A percentile compares a stretch with the other conserved stretches of the same genome.
Evolutionary conservation across 192 early-diverging fungal genomes (phyloP).

Genomic region (Geranomyces variabilis): DNA sequence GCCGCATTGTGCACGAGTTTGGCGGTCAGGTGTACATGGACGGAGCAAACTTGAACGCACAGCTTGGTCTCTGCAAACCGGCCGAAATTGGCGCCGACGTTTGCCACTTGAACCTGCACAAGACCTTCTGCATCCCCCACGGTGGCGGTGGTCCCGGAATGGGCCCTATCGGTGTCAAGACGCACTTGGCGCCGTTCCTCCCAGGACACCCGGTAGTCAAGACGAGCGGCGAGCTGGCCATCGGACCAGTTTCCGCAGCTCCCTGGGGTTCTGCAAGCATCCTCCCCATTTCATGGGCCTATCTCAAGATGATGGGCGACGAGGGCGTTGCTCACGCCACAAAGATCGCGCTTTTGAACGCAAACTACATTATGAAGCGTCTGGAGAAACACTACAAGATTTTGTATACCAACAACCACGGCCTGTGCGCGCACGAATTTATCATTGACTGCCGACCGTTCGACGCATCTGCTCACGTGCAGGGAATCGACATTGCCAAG

Average conservation of each 20-base stretch:
- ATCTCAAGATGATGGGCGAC: slow-evolving; percentile 97
- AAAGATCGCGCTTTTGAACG: slow-evolving; percentile 90
- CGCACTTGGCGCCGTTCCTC: slow-evolving; percentile 88
- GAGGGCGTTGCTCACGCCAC: slow-evolving; percentile 87
- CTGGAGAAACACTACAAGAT: slow-evolving; percentile 91
- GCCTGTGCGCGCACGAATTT: slow-evolving; percentile 99
- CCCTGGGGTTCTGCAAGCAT: slow-evolving; percentile 96
- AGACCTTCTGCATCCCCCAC: slow-evolving; percentile 98
- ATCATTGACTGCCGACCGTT: slow-evolving; percentile 97
- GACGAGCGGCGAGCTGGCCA: slow-evolving; percentile 73
- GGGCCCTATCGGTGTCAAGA: slow-evolving; percentile 94
- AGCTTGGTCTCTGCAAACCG: slow-evolving; percentile 64
- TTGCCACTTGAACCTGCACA: slow-evolving; percentile 99
- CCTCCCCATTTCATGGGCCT: slow-evolving; percentile 98
- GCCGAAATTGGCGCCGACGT: slow-evolving; percentile 98
- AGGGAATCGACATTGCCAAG: slow-evolving; percentile 98
- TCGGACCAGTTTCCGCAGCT: slow-evolving; percentile 94
- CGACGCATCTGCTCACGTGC: slow-evolving; percentile 70
- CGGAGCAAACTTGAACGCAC: slow-evolving; percentile 67
- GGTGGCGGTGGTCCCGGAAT: slow-evolving; percentile 99
- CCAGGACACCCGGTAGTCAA: slow-evolving; percentile 88
- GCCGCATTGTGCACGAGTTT: slow-evolving; percentile 87
- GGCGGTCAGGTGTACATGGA: slow-evolving; percentile 99
- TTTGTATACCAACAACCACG: slow-evolving; percentile 89
- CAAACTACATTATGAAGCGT: slow-evolving; percentile 97